Evolutionary conservation across 2,329 filamentous ascomycete species (phyloP), one percentile per base, ranked within the genome.

Genomic region (Curvularia lunata): DNA sequence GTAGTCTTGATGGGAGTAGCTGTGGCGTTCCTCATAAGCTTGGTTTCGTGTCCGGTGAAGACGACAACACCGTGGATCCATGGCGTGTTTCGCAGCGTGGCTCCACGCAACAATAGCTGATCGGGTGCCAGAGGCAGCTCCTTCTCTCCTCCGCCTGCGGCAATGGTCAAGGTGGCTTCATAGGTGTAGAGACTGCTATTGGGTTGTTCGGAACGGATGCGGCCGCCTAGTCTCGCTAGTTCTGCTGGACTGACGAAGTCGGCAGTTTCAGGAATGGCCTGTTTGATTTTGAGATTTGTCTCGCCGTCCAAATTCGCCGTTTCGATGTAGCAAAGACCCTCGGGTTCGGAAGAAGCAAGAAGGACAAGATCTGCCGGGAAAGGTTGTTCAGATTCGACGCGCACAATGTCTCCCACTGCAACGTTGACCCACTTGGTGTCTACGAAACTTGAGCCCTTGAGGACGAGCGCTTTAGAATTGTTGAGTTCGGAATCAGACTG

Each of bases 171-270:
- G 1, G 94, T 97, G 38, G 93, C 95, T 78, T 99, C 96, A 75
- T 98, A 99, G 0, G 95, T 99, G 78, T 99, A 99, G 34, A 99
- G 82, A 77, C 93, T 98, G 80, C 92, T 97, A 82, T 99, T 99
- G 21, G 95, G 95, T 76, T 98, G 95, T 78, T 99, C 95, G 1
- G 94, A 98, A 69, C 91, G 90, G 68, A 99, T 83, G 61, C 90
- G 89, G 28, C 95, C 95, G 46, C 91, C 91, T 3, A 99, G 80
- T 61, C 94, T 85, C 72, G 92, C 91, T 61, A 99, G 82, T 69
- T 98, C 94, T 63, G 85, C 88, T 18, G 92, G 87, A 72, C 91
- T 97, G 58, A 99, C 92, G 73, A 97, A 83, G 59, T 90, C 84
- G 13, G 90, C 88, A 0, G 95, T 99, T 80, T 99, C 95, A 0